Base-by-base conservation (phyloP, 2,329 filamentous ascomycete species). In the Fusarium sp. region DNA sequence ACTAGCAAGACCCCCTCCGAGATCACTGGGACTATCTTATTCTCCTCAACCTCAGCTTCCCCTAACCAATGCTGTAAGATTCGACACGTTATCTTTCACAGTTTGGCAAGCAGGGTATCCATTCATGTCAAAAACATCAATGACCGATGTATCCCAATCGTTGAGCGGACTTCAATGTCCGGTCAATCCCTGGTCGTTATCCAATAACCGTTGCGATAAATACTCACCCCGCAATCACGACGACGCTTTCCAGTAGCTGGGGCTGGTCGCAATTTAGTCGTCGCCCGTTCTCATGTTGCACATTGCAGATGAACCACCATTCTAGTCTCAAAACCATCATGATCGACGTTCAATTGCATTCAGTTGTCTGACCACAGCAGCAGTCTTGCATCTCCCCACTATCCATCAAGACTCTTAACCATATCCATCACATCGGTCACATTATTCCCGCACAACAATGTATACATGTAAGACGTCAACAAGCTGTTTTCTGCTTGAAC, bases 151-250 rank as follows among this genome's bases (percentile, higher is more conserved):
- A 36, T 29, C 38, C 41, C 54, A 49, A 40, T 48, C 61, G 64
- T 49, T 54, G 44, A 40, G 10, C 68, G 68, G 68, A 70, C 65
- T 69, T 69, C 42, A 61, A 70, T 70, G 55, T 70, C 68, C 68
- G 68, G 52, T 22, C 50, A 51, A 29, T 39, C 25, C 31, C 44
- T 39, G 19, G 32, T 36, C 36, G 46, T 41, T 40, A 25, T 43
- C 68, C 68, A 70, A 70, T 70, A 40, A 56, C 47, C n/a, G 29
- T 39, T 36, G 32, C 26, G 34, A 25, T 24, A 63, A 54, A 35
- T 40, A 31, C 41, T 44, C 50, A 51, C 68, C 58, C 58, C 65
- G 54, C 68, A 64, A 57, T 65, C 58, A 46, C 25, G 40, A 48
- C 11, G 10, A 32, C 31, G 26, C 32, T 46, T 45, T 46, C 43